phyloP scores from a whole-genome alignment of 805 yeast genomes.

The Hanseniaspora mollemarum region DNA sequence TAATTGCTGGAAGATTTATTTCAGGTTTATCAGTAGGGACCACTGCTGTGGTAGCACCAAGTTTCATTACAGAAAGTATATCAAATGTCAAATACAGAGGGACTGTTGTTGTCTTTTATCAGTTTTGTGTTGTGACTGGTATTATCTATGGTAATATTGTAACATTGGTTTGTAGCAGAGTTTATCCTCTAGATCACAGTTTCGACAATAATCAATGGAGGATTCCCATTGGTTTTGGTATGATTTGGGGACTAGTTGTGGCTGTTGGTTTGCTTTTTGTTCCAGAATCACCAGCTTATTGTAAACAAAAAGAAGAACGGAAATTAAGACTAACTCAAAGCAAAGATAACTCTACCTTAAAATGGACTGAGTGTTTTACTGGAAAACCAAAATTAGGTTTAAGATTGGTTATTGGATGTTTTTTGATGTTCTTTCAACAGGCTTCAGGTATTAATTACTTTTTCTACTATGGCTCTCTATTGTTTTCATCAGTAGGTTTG shows the following conservation, averaged over 20 bases:
- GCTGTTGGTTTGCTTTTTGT: constrained; percentile 49
- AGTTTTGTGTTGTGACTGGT: constrained; percentile 53
- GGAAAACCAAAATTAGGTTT: constrained; percentile 46
- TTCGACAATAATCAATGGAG: constrained; percentile 48
- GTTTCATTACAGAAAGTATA: constrained; percentile 50
- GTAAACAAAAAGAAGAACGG: constrained; percentile 41
- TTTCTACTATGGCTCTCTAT: constrained; percentile 55
- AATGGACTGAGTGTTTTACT: constrained; percentile 38
- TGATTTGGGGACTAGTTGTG: constrained; percentile 36
- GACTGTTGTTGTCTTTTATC: constrained; percentile 52
- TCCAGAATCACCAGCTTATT: constrained; percentile 60
- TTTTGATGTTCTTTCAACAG: constrained; percentile 52
- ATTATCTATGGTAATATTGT: constrained; percentile 57
- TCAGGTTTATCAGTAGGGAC: constrained; percentile 69
- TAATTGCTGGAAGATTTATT: constrained; percentile 51
- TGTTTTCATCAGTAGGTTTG: constrained; percentile 49
- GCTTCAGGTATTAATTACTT: constrained; percentile 55
- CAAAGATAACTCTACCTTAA: neutral
- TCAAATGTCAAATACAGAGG: constrained; percentile 60
- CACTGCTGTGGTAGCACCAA: constrained; percentile 59
- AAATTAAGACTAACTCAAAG: constrained; percentile 36
- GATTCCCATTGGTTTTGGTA: constrained; percentile 48
- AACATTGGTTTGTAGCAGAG: constrained; percentile 41
- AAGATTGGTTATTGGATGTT: constrained; percentile 46
- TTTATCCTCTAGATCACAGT: constrained; percentile 19